A percentile compares a stretch with the other conserved stretches of the same genome.
These are phyloP conservation scores for Eucalyptus victrix DNA, from an alignment of 345 rosid genomes.

Conservation along the genomic window DNA sequence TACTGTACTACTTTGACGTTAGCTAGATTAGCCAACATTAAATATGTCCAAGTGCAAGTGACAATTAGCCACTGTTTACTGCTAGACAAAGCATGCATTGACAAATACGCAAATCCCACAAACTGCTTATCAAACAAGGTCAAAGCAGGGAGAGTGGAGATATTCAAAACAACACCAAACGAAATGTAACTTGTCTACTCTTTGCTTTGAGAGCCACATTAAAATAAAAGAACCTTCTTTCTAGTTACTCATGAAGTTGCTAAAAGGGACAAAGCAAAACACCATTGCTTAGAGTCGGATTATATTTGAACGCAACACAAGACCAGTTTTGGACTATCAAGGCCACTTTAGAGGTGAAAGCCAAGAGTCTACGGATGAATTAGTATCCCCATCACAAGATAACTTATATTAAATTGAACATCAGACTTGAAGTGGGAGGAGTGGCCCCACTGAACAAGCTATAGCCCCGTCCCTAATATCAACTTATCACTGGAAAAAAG, in stretches of 20 bases:
- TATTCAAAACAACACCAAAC: background rate
- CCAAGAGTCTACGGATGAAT: background rate
- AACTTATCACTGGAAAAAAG: background rate
- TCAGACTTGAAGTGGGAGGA: background rate
- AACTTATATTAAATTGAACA: background rate
- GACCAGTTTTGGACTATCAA: background rate
- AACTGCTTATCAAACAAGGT: background rate
- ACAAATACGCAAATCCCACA: background rate
- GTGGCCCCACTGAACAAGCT: background rate
- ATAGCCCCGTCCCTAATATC: background rate
- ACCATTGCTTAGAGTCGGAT: background rate
- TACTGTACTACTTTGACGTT: background rate
- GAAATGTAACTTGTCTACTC: background rate
- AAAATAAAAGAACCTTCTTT: background rate
- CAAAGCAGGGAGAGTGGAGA: background rate
- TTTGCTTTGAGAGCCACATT: background rate
- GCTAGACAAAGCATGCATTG: background rate
- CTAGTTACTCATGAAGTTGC: background rate
- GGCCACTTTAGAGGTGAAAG: background rate
- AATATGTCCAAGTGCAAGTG: background rate
- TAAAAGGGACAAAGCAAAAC: background rate
- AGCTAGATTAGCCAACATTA: background rate
- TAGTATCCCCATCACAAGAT: background rate
- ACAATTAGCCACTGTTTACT: background rate
- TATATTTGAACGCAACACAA: background rate